phyloP scores from a whole-genome alignment of 257 asterid species.

The Capsicum pubescens region DNA sequence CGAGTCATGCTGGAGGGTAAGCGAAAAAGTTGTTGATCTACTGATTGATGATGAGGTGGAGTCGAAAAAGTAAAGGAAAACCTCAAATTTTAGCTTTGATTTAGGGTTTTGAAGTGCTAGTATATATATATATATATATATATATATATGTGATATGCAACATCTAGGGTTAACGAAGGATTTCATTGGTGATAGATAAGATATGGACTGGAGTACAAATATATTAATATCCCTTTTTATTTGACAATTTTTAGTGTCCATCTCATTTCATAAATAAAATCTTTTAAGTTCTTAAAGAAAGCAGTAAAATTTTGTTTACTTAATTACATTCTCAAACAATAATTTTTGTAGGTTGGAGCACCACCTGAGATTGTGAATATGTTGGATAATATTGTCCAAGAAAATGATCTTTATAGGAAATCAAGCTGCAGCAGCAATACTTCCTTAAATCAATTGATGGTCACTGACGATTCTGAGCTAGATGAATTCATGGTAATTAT shows the following conservation, averaged over 20 bases:
- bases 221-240: not conserved
- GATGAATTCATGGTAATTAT: conserved; percentile 76
- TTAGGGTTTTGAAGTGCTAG: not conserved
- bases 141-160: not conserved
- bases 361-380: conserved; percentile 56
- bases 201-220: not conserved
- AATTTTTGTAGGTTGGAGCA: conserved; percentile 63
- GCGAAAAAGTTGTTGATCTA: not conserved
- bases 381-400: conserved; percentile 57
- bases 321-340: not conserved
- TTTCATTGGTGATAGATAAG: not conserved
- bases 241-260: not conserved
- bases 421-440: conserved; percentile 7
- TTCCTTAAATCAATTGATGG: conserved; percentile 40
- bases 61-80: not conserved
- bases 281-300: not conserved
- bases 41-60: too few relatives aligned
- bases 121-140: not conserved
- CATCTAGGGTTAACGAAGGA: not conserved
- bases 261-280: not conserved
- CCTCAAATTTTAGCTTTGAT: not conserved
- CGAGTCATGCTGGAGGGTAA: not conserved
- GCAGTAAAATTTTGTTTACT: not conserved
- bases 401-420: conserved; percentile 39
- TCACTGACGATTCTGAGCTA: conserved; percentile 58